Conservation (phyloP, 345 rosid genomes). For the Eutrema heterophyllum region DNA sequence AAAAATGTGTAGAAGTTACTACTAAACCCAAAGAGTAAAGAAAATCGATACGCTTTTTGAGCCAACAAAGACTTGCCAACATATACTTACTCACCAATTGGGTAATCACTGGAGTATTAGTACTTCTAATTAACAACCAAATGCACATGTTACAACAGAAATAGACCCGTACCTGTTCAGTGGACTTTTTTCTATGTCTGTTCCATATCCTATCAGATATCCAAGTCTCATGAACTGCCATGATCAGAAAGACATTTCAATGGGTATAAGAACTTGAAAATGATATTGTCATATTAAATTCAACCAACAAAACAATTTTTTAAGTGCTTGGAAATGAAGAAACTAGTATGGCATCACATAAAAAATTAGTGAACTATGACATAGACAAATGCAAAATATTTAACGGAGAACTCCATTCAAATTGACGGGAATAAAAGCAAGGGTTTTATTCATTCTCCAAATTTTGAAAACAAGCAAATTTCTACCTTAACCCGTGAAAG, state of each 20-base stretch:
- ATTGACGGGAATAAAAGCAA: not conserved
- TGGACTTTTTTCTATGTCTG: constrained; percentile 89
- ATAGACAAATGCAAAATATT: constrained; percentile 9
- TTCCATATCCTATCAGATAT: constrained; percentile 84
- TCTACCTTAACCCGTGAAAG: constrained; percentile 85
- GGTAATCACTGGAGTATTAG: not conserved
- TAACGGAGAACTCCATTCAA: not conserved
- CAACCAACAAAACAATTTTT: constrained; percentile 4
- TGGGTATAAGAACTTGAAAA: constrained; percentile 7
- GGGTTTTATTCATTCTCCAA: not conserved
- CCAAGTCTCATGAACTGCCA: constrained; percentile 98
- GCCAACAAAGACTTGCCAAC: not conserved
- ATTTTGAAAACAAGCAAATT: constrained; percentile 5
- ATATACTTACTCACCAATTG: too few species aligned
- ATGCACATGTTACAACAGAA: not conserved
- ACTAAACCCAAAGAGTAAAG: not conserved
- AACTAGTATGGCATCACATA: constrained; percentile 10
- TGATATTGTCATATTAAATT: not conserved
- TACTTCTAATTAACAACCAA: not conserved
- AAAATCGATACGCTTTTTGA: too few species aligned
- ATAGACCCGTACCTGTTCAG: constrained; percentile 64
- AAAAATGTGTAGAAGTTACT: constrained; percentile 20
- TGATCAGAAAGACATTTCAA: constrained; percentile 25
- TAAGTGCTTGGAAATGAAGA: not conserved
- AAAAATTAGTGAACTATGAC: not conserved